Base-by-base conservation (phyloP, 306 rosid species). In the Sesbania bispinosa region DNA sequence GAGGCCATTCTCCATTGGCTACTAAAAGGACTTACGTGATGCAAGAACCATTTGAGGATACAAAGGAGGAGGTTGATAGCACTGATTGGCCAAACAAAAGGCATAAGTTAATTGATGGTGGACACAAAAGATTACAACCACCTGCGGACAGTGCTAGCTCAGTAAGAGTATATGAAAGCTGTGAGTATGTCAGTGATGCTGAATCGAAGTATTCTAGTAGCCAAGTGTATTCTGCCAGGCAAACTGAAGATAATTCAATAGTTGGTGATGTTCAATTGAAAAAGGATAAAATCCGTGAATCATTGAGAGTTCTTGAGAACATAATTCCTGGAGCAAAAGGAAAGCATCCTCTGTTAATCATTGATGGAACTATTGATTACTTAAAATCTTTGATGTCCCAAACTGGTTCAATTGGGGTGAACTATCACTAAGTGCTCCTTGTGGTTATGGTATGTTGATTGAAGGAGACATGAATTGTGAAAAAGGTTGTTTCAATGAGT, bases 251-350 rank as follows among this genome's bases (percentile, higher is more conserved):
- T 23, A 73, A 67, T 67, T 59, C 78, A 51, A 54, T 23, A 29
- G 50, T 27, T 47, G 82, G 69, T 30, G 62, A 81, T 63, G 53
- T 67, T 77, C 76, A 69, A 52, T 62, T 68, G 62, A 84, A 74
- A 81, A 89, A 67, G 80, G 88, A 78, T 30, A 84, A 79, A 75
- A 81, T 92, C 78, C 84, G 64, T 23, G 81, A 85, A 77, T 79
- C 82, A 16, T 52, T 92, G 77, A 87, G 62, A 79, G 72, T 82
- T 78, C 87, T 92, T 16, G 86, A 87, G 88, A 79, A 83, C 67
- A 50, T 92, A 43, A 80, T 88, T 79, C 97, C 97, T 13, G 93
- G 90, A 57, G 86, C 86, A 32, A 86, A 92, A 79, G 97, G 97
- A 35, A 89, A 84, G 79, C 86, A 89, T 33, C 90, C 97, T 10